A percentile compares a stretch with the other conserved stretches of the same genome.
Conservation (phyloP, 2,329 filamentous ascomycete species). For the Celoporthe dispersa region DNA sequence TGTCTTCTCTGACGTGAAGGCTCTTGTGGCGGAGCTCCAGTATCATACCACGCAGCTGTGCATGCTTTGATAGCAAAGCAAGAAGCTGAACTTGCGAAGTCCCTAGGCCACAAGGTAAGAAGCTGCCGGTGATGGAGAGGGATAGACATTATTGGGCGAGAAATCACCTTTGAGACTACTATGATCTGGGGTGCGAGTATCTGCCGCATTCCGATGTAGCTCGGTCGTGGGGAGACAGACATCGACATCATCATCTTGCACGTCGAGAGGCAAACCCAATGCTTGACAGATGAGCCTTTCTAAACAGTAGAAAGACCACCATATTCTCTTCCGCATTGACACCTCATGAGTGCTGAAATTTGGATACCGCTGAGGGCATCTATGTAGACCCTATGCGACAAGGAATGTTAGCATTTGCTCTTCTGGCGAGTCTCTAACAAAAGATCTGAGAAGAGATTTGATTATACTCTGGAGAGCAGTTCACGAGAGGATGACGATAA, state of each 20-base stretch:
- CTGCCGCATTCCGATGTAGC: slow-evolving; percentile 2
- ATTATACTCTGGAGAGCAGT: neutral
- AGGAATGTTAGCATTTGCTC: neutral
- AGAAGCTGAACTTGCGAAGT: slow-evolving; percentile 26
- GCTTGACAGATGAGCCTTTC: slow-evolving; percentile 61
- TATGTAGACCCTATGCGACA: slow-evolving; percentile 51
- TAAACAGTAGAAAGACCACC: slow-evolving; percentile 61
- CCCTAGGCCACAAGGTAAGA: neutral
- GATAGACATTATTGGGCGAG: neutral
- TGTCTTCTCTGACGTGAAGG: slow-evolving; percentile 29
- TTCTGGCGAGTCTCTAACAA: neutral
- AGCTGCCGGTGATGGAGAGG: too few relatives aligned
- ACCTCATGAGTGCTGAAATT: slow-evolving; percentile 53
- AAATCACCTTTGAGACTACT: slow-evolving; percentile 9
- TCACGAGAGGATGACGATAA: neutral
- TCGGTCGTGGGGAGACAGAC: slow-evolving; percentile 48
- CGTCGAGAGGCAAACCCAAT: slow-evolving; percentile 57
- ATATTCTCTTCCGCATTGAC: slow-evolving; percentile 55
- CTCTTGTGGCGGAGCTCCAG: slow-evolving; percentile 32
- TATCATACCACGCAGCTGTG: slow-evolving; percentile 31
- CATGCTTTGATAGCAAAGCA: slow-evolving; percentile 30
- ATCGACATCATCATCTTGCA: slow-evolving; percentile 62
- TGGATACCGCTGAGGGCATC: slow-evolving; percentile 57
- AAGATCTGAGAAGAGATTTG: neutral
- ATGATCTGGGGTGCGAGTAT: neutral